Base-by-base conservation (phyloP, 2,329 filamentous ascomycete genomes). In the Colletotrichum aenigma region DNA sequence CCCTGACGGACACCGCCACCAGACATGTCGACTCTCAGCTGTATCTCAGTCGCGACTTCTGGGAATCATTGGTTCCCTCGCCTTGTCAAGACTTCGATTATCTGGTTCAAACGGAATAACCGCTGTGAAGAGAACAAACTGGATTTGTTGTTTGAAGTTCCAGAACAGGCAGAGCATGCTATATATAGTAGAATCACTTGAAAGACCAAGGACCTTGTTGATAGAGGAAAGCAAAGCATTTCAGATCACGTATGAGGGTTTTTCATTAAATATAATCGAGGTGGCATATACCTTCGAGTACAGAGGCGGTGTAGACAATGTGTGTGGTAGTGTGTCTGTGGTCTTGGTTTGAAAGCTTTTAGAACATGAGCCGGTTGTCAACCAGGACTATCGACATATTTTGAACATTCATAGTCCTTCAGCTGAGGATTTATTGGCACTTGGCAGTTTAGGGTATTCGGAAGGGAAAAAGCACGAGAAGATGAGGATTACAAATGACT, bases 81-180 rank as follows among this genome's bases (percentile, higher is more conserved):
- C 18, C 38, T 7, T 48, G 38, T 48, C 0, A 21, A 48, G 9
- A 21, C 18, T 12, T 21, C 0, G 3, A 9, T 1, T 13, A 3
- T 48, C 21, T 48, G n/a, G 9, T 48, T 13, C n/a, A 48, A n/a
- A n/a, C 0, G 0, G 0, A 43, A 38, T 4, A 38, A 0, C 7
- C 34, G 34, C 18, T 38, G 34, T 38, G 34, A 38, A 6, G 16
- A 43, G 8, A 8, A 43, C 4, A n/a, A 43, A 6, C 18, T 10
- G 18, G 16, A 43, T n/a, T 43, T 3, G 38, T 10, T 43, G 43
- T 48, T 21, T 21, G 43, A 13, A 21, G 10, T 9, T 48, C 3
- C 43, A 21, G 43, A 21, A 7, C 10, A 48, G n/a, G 10, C 43
- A 21, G 5, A 21, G 6, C 43, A 21, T 48, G 43, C 10, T 6